Conservation (phyloP, 202 grass and related monocot species). For the Bolboschoenoplectus hybrid region DNA sequence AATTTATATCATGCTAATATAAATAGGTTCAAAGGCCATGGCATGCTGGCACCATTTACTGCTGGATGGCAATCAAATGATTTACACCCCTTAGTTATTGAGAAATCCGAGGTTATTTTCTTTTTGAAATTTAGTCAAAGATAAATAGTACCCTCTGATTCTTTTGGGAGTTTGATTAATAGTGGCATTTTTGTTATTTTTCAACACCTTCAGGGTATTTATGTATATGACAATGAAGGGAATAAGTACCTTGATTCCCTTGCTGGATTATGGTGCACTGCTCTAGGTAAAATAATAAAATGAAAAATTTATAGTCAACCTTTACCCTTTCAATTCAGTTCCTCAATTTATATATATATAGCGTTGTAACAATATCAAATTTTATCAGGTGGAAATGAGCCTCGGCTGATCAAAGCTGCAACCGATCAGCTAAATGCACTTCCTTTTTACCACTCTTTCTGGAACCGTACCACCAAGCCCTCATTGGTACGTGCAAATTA, state of each 20-base stretch:
- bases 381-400: constrained; percentile 83
- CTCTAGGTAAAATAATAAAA: constrained; percentile 68
- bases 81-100: constrained; percentile 74
- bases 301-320: neutral
- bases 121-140: constrained; percentile 27
- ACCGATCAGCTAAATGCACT: constrained; percentile 81
- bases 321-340: constrained; percentile 25
- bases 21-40: constrained; percentile 85
- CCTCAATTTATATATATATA: neutral
- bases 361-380: constrained; percentile 19
- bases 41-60: constrained; percentile 95
- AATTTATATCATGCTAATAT: constrained; percentile 24
- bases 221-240: constrained; percentile 88
- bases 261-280: constrained; percentile 90
- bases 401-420: constrained; percentile 81
- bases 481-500: constrained; percentile 60
- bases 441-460: constrained; percentile 97
- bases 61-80: constrained; percentile 93
- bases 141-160: constrained; percentile 20
- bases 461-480: constrained; percentile 93
- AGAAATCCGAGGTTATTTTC: constrained; percentile 77
- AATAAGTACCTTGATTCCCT: constrained; percentile 90
- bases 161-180: neutral
- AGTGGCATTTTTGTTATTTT: constrained; percentile 23
- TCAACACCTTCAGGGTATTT: constrained; percentile 61